Conservation (phyloP, 176 grass and related monocot species). For the Puccinellia tenuiflora region DNA sequence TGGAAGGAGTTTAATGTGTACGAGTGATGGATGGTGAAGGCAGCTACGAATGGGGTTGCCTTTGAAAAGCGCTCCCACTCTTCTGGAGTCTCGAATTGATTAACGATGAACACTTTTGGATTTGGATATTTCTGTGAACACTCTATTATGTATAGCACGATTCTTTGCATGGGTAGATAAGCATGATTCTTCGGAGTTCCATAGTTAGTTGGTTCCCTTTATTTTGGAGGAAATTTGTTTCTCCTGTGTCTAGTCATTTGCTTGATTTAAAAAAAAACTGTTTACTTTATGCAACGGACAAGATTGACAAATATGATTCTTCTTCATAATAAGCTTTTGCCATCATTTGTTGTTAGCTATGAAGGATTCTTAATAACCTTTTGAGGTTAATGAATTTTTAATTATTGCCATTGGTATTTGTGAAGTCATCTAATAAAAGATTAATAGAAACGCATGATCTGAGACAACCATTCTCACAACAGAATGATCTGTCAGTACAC, state of each 20-base stretch:
- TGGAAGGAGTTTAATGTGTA: not conserved
- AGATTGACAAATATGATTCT: too few species aligned
- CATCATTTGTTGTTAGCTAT: not conserved
- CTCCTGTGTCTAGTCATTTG: not conserved
- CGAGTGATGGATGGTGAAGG: not conserved
- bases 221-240: not conserved
- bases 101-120: not conserved
- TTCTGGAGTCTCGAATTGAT: too few species aligned
- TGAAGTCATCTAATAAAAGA: not conserved
- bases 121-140: not conserved
- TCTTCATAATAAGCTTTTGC: not conserved
- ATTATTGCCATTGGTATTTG: not conserved
- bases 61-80: too few species aligned
- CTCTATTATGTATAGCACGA: not conserved
- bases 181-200: not conserved
- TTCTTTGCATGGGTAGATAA: not conserved
- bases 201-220: not conserved
- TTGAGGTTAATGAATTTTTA: not conserved
- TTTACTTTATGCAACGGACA: too few species aligned
- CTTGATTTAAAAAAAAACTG: not conserved
- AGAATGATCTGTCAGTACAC: not conserved
- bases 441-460: too few species aligned
- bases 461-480: not conserved
- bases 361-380: too few species aligned
- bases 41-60: not conserved